A percentile compares a stretch with the other conserved stretches of the same genome.
Evolutionary conservation across 805 yeast genomes (phyloP).

Genomic region (Pichia eremophila): DNA sequence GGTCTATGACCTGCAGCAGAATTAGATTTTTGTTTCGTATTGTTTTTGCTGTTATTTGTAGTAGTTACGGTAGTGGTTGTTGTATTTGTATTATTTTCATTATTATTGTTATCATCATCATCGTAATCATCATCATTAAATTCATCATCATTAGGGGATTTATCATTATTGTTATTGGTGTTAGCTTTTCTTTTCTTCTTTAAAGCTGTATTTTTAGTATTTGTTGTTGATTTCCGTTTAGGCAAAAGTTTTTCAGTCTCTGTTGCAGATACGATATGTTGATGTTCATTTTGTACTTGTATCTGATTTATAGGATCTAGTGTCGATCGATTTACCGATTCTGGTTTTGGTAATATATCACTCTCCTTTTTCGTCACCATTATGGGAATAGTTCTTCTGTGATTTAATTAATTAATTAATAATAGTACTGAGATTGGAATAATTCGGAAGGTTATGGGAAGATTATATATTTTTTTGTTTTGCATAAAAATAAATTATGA

Average conservation of each 20-base stretch:
- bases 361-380: neutral
- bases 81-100: neutral
- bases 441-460: too few species aligned
- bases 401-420: too few species aligned
- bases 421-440: too few species aligned
- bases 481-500: too few species aligned
- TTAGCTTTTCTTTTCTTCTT: conserved; percentile 1
- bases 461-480: too few species aligned
- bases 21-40: conserved; percentile 1
- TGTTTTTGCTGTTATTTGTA: neutral
- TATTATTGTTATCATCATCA: neutral
- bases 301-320: neutral
- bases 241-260: neutral
- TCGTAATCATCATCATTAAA: neutral
- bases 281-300: neutral
- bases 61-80: neutral
- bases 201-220: neutral
- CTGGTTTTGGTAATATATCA: neutral
- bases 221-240: neutral
- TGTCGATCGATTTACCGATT: neutral
- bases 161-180: neutral
- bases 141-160: neutral
- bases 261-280: neutral
- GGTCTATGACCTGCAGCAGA: conserved; percentile 59
- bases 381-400: neutral